Base-by-base conservation (phyloP, 2,329 filamentous ascomycete genomes). In the Tolypocladium ovalisporum region DNA sequence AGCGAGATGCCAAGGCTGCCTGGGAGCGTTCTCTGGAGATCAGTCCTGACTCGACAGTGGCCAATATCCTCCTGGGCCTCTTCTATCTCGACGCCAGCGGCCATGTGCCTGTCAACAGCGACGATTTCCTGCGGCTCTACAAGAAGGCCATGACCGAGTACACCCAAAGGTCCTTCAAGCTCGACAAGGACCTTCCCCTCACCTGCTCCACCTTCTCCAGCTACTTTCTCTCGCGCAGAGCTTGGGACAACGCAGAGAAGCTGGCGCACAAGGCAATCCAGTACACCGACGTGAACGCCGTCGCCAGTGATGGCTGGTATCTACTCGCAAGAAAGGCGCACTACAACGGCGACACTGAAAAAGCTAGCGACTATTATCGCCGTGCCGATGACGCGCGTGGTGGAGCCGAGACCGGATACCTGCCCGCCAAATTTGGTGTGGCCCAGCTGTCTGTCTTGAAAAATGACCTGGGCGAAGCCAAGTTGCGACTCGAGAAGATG, bases 251-350 rank as follows among this genome's bases (percentile, higher is more conserved):
- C 59, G 91, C 94, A 12, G 91, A 97, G 63, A 85, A 86, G 24
- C 79, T 99, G 22, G 90, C 93, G 9, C 88, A 92, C 69, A 94
- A 94, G 70, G 92, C 94, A 8, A 97, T 99, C 61, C 90, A 97
- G 67, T 87, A 90, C 66, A 97, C 94, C 2, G 94, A 99, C 68
- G 90, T 97, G 64, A 96, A 96, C 70, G 90, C 92, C 4, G 90
- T 97, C 70, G 93, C 93, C 29, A 96, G 93, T 73, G 95, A 99
- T 69, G 95, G 94, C 39, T 97, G 93, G 92, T 99, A 97, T 72
- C 75, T 97, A 10, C 82, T 97, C 44, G 94, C 91, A 34, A 82
- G 92, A 60, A 97, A 96, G 70, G 90, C 93, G 62, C 94, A 99
- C 68, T 90, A 90, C 63, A 82, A 85, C 58, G 87, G 88, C 47